Conservation (phyloP, 2,329 filamentous ascomycete genomes). For the Apiospora aurea region DNA sequence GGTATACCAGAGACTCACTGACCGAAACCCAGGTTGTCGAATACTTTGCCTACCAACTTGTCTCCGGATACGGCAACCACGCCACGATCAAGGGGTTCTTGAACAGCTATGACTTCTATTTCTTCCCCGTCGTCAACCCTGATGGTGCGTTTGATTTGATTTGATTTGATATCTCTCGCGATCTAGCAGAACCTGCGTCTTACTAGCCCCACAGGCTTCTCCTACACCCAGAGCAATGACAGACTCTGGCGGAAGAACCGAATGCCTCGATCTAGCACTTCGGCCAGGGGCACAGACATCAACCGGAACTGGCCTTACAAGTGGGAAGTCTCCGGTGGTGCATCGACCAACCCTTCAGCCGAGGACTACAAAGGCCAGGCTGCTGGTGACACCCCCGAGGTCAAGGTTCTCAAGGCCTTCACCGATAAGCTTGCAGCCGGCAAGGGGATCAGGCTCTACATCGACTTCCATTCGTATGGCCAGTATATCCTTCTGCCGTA, state of each 20-base stretch:
- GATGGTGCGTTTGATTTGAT: conserved; percentile 47
- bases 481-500: conserved; percentile 63
- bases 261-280: conserved; percentile 46
- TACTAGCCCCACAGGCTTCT: conserved; percentile 49
- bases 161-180: background rate
- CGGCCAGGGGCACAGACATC: conserved; percentile 57
- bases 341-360: conserved; percentile 53
- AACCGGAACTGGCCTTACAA: conserved; percentile 61
- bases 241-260: conserved; percentile 63
- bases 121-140: conserved; percentile 61
- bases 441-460: conserved; percentile 60
- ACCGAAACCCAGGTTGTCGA: conserved; percentile 46
- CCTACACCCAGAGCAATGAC: conserved; percentile 57
- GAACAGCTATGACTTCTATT: conserved; percentile 65
- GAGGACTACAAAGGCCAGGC: conserved; percentile 52
- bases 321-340: conserved; percentile 52
- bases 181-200: conserved; percentile 10
- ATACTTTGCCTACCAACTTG: conserved; percentile 56
- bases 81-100: conserved; percentile 51
- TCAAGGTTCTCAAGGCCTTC: conserved; percentile 54
- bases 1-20: background rate
- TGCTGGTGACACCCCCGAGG: conserved; percentile 55
- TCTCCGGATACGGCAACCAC: conserved; percentile 51
- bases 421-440: conserved; percentile 49
- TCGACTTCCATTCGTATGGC: conserved; percentile 66